Evolutionary conservation across 306 rosid genomes (phyloP).

Genomic region (Leucaena leucocephala): DNA sequence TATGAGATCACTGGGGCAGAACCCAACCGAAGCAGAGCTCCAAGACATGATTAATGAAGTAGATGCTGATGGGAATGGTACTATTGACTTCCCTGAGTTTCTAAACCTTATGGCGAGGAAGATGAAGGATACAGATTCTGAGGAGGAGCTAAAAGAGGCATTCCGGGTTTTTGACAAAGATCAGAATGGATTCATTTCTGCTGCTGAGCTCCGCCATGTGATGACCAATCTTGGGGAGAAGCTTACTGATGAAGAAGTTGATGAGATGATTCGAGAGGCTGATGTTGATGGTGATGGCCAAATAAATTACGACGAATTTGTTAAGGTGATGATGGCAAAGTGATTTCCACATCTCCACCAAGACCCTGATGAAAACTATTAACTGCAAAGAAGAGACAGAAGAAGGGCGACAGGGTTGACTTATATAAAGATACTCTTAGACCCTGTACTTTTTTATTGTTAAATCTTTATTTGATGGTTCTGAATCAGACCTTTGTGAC

Average conservation of each 20-base stretch:
- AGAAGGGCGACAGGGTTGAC: slow-evolving; percentile 33
- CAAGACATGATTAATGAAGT: slow-evolving; percentile 71
- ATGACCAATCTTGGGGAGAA: slow-evolving; percentile 93
- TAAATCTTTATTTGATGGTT: slow-evolving; percentile 41
- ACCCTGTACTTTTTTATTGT: slow-evolving; percentile 22
- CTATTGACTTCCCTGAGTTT: slow-evolving; percentile 65
- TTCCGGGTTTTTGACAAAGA: slow-evolving; percentile 89
- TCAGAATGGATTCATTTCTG: slow-evolving; percentile 87
- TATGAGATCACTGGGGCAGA: slow-evolving; percentile 70
- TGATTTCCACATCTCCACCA: slow-evolving; percentile 28
- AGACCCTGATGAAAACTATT: slow-evolving; percentile 30
- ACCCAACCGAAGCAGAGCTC: slow-evolving; percentile 68
- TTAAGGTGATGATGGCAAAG: slow-evolving; percentile 91
- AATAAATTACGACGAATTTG: slow-evolving; percentile 84
- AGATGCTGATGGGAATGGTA: slow-evolving; percentile 65
- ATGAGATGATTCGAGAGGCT: slow-evolving; percentile 86
- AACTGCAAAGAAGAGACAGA: slow-evolving; percentile 7
- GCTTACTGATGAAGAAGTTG: slow-evolving; percentile 84
- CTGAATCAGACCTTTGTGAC: slow-evolving; percentile 33
- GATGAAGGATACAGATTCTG: slow-evolving; percentile 80
- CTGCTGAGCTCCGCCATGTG: slow-evolving; percentile 89
- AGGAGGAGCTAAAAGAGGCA: slow-evolving; percentile 88
- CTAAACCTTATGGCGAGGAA: slow-evolving; percentile 64
- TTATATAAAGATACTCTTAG: slow-evolving; percentile 30
- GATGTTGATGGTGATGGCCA: slow-evolving; percentile 90